A percentile compares a stretch with the other conserved stretches of the same genome.
phyloP scores from a whole-genome alignment of 495 filamentous ascomycete species.

The Aspergillus steynii region DNA sequence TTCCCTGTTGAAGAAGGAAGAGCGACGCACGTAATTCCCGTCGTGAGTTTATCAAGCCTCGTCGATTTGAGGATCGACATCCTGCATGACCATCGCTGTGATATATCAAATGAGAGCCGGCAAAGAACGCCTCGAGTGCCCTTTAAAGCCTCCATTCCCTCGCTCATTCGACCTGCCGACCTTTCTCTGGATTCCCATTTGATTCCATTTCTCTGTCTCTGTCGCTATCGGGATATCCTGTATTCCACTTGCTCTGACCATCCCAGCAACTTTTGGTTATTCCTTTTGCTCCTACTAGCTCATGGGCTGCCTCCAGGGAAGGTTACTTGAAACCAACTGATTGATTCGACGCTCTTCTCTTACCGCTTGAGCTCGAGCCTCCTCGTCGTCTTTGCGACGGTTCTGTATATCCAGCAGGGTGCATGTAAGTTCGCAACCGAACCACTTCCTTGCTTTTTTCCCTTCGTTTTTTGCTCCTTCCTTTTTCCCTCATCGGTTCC shows the following conservation, averaged over 20 bases:
- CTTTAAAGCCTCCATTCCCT: slow-evolving; percentile 41
- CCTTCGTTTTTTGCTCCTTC: not conserved
- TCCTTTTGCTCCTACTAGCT: not conserved
- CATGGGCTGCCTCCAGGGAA: slow-evolving; percentile 1
- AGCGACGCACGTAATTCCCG: slow-evolving; percentile 20
- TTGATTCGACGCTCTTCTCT: not conserved
- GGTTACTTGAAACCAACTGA: not conserved
- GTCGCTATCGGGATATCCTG: slow-evolving; percentile 6
- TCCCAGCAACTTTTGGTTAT: not conserved
- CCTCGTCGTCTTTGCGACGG: slow-evolving; percentile 7
- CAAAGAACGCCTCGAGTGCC: slow-evolving; percentile 39
- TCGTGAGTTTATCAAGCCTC: slow-evolving; percentile 25
- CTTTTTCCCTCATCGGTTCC: not conserved
- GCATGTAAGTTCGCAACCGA: slow-evolving; percentile 8
- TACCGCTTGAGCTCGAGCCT: slow-evolving; percentile 12
- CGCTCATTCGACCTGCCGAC: slow-evolving; percentile 31
- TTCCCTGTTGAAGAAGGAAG: slow-evolving; percentile 12
- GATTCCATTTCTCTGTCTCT: slow-evolving; percentile 27
- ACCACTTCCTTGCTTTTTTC: not conserved
- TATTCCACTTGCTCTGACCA: too few species aligned
- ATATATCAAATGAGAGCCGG: slow-evolving; percentile 57
- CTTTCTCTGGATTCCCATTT: slow-evolving; percentile 32
- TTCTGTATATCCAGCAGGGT: not conserved
- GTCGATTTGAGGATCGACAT: slow-evolving; percentile 38
- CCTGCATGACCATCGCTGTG: slow-evolving; percentile 52